A percentile compares a stretch with the other conserved stretches of the same genome.
These are phyloP conservation scores for Clarireedia homoeocarpa DNA, from an alignment of 2,329 filamentous ascomycete genomes.

Conservation along the genomic window DNA sequence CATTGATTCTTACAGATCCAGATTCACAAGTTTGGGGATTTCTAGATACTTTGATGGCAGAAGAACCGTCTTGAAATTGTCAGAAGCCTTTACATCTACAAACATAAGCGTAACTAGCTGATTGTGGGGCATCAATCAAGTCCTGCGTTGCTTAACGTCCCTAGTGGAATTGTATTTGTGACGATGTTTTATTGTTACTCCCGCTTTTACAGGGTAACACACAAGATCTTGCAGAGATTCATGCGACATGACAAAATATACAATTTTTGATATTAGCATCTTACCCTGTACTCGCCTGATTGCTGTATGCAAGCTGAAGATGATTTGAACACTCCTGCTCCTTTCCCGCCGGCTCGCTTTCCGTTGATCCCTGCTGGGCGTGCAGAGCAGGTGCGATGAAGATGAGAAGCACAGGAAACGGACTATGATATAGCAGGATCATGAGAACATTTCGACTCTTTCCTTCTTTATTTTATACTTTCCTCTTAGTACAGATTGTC, in stretches of 20 bases:
- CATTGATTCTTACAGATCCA: background rate
- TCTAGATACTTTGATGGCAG: background rate
- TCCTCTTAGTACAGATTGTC: background rate
- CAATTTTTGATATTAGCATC: background rate
- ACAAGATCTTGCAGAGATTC: background rate
- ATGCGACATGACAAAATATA: constrained; percentile 5
- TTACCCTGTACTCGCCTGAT: background rate
- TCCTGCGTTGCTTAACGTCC: background rate
- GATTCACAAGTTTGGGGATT: background rate
- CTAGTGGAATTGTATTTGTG: constrained; percentile 4
- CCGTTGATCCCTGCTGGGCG: background rate
- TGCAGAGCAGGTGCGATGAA: constrained; percentile 1
- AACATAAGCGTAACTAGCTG: background rate
- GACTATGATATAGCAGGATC: constrained; percentile 7
- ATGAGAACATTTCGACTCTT: background rate
- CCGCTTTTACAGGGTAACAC: constrained; percentile 5
- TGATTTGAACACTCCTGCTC: background rate
- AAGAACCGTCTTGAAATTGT: background rate
- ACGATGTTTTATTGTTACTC: constrained; percentile 2
- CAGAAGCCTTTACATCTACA: background rate
- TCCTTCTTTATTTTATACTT: constrained; percentile 4
- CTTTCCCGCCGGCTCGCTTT: background rate
- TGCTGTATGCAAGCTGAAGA: background rate
- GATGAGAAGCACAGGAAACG: background rate
- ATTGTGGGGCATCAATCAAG: constrained; percentile 2